Base-by-base conservation (phyloP, 1,284 basidiomycete genomes). In the Violaceomyces palustris region DNA sequence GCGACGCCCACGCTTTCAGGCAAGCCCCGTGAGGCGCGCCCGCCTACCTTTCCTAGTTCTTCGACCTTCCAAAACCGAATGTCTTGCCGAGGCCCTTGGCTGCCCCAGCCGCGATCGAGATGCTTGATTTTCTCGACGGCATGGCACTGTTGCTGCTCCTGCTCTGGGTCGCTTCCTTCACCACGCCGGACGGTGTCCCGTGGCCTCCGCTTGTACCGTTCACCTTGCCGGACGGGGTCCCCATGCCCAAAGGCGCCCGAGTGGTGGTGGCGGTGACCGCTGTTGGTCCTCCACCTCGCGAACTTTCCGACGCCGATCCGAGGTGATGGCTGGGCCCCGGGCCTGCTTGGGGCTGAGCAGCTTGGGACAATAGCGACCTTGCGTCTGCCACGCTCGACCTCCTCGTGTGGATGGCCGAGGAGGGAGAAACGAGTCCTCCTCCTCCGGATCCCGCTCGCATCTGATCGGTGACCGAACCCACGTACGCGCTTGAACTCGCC, bases 61-160 rank as follows among this genome's bases (percentile, higher is more conserved):
- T 30, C 12, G 29, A 30, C 12, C 55, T 42, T 24, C 55, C 55
- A 23, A 58, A 58, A 8, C 55, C 55, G 30, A 58, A 58, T 22
- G 55, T 58, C 35, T 52, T 53, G 47, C 55, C 50, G 6, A 58
- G 39, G n/a, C n/a, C n/a, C n/a, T n/a, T n/a, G n/a, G n/a, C n/a
- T n/a, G n/a, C n/a, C n/a, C n/a, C n/a, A 25, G 50, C 46, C 11
- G 50, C 38, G 7, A 33, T 50, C 19, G 50, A 50, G 15, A 58
- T 15, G 33, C 55, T 58, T 14, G 55, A 30, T 39, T 58, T 58
- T 33, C 55, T 46, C 31, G 47, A 37, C 17, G 50, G 55, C 7
- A 39, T 49, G 1, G 12, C 17, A 5, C 29, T 12, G 6, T 6
- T 17, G 29, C 29, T 5, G 14, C 11, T 12, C 29, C 12, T 5